These are phyloP conservation scores for Lachancea thermotolerans DNA, from an alignment of 805 yeast species.

Conservation along the genomic window DNA sequence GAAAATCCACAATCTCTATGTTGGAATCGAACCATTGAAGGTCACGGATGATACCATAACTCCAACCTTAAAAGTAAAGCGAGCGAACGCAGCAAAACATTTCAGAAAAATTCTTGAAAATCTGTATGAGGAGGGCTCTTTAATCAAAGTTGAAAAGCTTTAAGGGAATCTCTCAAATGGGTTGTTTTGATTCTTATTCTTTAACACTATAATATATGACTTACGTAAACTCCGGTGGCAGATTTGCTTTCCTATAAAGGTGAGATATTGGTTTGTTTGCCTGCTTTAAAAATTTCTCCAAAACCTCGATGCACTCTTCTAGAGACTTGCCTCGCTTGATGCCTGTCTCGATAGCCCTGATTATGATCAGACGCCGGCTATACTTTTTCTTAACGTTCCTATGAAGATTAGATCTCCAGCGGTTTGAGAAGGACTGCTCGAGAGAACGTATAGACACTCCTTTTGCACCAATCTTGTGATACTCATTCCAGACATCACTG, in stretches of 20 bases:
- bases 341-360: conserved; percentile 11
- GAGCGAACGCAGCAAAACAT: conserved; percentile 41
- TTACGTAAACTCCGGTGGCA: conserved; percentile 10
- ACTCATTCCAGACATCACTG: conserved; percentile 14
- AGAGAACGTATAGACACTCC: conserved; percentile 11
- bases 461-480: conserved; percentile 9
- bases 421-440: conserved; percentile 11
- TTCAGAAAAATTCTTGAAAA: conserved; percentile 36
- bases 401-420: conserved; percentile 13
- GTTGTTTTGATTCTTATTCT: too few relatives aligned
- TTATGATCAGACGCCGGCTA: conserved; percentile 11
- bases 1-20: conserved; percentile 46
- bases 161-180: conserved; percentile 4
- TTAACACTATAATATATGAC: too few relatives aligned
- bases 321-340: conserved; percentile 7
- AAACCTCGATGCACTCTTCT: conserved; percentile 5
- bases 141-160: conserved; percentile 23
- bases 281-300: conserved; percentile 7
- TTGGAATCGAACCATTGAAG: conserved; percentile 54
- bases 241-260: conserved; percentile 11
- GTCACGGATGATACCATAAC: conserved; percentile 58
- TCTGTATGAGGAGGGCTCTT: conserved; percentile 46
- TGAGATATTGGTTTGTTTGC: conserved; percentile 12
- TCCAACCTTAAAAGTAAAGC: conserved; percentile 56
- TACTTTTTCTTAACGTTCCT: conserved; percentile 14